A percentile compares a stretch with the other conserved stretches of the same genome.
phyloP scores from a whole-genome alignment of 352 stramenopile species.

The Thraustotheca clavata region DNA sequence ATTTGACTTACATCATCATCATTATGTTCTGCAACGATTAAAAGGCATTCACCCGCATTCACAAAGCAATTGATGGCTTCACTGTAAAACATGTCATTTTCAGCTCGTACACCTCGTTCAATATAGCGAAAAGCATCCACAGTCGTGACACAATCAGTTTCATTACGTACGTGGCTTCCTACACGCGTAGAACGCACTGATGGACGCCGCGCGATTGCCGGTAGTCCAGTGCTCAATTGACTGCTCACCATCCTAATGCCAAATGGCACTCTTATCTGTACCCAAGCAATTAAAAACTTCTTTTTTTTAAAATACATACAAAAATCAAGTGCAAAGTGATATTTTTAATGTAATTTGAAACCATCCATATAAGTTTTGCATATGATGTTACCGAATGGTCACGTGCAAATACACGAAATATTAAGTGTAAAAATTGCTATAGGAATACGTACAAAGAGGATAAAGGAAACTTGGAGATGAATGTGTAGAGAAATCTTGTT shows the following conservation, averaged over 20 bases:
- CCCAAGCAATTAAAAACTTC: no score
- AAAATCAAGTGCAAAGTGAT: no score
- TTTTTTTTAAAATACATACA: no score
- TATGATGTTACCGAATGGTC: neutral
- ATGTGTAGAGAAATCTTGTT: neutral
- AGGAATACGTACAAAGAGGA: neutral
- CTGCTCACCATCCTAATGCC: neutral
- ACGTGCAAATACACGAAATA: neutral
- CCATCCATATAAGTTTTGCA: neutral
- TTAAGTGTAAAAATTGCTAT: neutral
- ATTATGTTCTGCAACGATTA: slow-evolving; percentile 9
- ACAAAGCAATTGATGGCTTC: slow-evolving; percentile 20
- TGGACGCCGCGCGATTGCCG: slow-evolving; percentile 1
- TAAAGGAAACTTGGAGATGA: neutral
- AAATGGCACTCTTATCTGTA: no score
- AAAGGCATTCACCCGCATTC: slow-evolving; percentile 14
- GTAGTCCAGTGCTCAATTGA: neutral
- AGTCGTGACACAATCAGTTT: slow-evolving; percentile 19
- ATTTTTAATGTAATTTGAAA: no score
- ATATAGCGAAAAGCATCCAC: slow-evolving; percentile 22
- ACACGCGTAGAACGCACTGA: slow-evolving; percentile 15
- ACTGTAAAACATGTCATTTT: slow-evolving; percentile 20
- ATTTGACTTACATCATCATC: slow-evolving; percentile 6
- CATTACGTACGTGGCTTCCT: slow-evolving; percentile 13
- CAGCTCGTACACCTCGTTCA: slow-evolving; percentile 15